Conservation (phyloP, 2,329 filamentous ascomycete genomes). For the Fusarium anthophilum region DNA sequence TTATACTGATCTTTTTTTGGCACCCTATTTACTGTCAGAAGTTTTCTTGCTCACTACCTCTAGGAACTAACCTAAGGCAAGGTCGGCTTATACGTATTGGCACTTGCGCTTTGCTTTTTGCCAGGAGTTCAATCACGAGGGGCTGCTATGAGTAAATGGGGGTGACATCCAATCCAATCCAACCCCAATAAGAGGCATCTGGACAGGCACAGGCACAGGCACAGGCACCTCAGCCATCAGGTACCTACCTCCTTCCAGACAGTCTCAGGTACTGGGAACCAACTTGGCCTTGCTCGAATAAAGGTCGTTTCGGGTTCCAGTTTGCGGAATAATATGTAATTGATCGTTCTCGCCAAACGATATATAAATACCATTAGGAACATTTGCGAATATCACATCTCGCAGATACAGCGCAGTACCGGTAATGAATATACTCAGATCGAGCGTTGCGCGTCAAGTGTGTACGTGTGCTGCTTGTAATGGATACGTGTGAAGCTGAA, state of each 20-base stretch:
- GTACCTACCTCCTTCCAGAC: not conserved
- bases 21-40: not conserved
- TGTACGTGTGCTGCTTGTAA: not conserved
- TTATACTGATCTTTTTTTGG: not conserved
- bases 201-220: constrained; percentile 7
- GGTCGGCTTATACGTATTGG: not conserved
- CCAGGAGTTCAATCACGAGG: constrained; percentile 15
- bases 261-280: not conserved
- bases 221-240: not conserved
- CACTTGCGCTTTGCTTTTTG: not conserved
- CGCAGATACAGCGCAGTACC: not conserved
- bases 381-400: not conserved
- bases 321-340: not conserved
- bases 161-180: not conserved
- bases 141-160: constrained; percentile 5
- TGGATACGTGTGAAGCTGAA: constrained; percentile 27
- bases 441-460: constrained; percentile 16
- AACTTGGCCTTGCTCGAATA: not conserved
- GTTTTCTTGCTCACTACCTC: not conserved
- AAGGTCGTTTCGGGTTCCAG: not conserved
- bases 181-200: not conserved
- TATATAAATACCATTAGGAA: not conserved
- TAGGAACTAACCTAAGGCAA: not conserved
- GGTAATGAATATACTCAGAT: not conserved
- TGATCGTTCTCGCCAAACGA: not conserved